Conservation (phyloP, 192 early-diverging fungal genomes). For the Coemansia sp. region DNA sequence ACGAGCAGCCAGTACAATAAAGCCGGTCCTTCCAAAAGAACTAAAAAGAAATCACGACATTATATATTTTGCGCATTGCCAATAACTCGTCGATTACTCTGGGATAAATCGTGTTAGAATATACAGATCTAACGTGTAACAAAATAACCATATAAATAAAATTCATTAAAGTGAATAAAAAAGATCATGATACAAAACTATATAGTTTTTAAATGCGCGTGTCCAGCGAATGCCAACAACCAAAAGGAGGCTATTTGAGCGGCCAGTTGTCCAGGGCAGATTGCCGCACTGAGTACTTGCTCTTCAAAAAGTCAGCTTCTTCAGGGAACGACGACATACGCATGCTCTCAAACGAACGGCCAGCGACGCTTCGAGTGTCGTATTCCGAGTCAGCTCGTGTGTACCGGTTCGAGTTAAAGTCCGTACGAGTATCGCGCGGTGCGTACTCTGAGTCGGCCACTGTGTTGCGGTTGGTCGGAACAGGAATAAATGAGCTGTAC, state of each 20-base stretch:
- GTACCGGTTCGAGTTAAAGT: neutral
- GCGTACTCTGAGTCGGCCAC: constrained; percentile 14
- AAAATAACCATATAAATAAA: too few relatives aligned
- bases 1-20: too few relatives aligned
- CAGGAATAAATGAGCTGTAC: constrained; percentile 45
- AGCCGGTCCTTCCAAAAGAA: too few relatives aligned
- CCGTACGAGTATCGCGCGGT: too few relatives aligned
- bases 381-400: constrained; percentile 19
- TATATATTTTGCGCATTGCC: too few relatives aligned
- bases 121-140: too few relatives aligned
- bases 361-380: constrained; percentile 13
- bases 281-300: constrained; percentile 27
- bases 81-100: too few relatives aligned
- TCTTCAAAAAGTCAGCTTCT: constrained; percentile 46
- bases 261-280: constrained; percentile 47
- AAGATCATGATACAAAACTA: neutral
- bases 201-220: neutral
- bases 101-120: too few relatives aligned
- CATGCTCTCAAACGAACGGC: constrained; percentile 34
- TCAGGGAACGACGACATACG: constrained; percentile 38
- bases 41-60: too few relatives aligned
- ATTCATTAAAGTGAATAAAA: constrained; percentile 1
- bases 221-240: neutral
- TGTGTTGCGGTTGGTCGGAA: constrained; percentile 19
- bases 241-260: constrained; percentile 8